A percentile compares a stretch with the other conserved stretches of the same genome.
Evolutionary conservation across 257 asterid genomes (phyloP).

Genomic region (Cynanchum wilfordii): DNA sequence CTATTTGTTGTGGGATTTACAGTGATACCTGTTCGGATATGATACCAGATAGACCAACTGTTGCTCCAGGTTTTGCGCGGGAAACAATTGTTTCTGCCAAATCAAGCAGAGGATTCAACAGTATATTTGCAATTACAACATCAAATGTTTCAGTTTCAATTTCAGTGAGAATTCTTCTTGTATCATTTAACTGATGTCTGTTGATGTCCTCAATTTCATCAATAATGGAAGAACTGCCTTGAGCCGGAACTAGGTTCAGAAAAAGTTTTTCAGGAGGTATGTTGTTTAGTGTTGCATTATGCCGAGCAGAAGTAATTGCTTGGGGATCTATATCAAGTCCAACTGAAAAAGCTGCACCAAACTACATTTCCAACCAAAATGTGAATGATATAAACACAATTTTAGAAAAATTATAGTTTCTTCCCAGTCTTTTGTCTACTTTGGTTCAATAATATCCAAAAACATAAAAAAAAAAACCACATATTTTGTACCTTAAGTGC

Average conservation of each 20-base stretch:
- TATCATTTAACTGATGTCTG: slow-evolving; percentile 23
- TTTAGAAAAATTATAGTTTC: neutral
- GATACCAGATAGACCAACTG: slow-evolving; percentile 74
- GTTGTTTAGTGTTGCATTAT: slow-evolving; percentile 65
- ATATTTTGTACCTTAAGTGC: slow-evolving; percentile 30
- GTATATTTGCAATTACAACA: slow-evolving; percentile 76
- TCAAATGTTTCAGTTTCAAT: slow-evolving; percentile 51
- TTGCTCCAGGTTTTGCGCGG: slow-evolving; percentile 70
- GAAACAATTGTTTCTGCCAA: slow-evolving; percentile 73
- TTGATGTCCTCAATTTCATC: slow-evolving; percentile 18
- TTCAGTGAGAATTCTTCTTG: slow-evolving; percentile 29
- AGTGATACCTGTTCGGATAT: slow-evolving; percentile 74
- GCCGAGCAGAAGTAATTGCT: slow-evolving; percentile 69
- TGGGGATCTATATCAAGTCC: slow-evolving; percentile 88
- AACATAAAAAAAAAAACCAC: neutral
- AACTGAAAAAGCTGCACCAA: slow-evolving; percentile 75
- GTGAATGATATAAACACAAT: neutral
- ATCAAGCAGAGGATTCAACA: slow-evolving; percentile 68
- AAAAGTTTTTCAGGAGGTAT: slow-evolving; percentile 49
- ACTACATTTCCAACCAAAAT: slow-evolving; percentile 33
- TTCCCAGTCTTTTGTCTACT: neutral
- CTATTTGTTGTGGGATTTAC: neutral
- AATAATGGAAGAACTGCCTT: slow-evolving; percentile 22
- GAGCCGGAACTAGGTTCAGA: slow-evolving; percentile 55
- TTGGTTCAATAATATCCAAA: neutral